These are phyloP conservation scores for Picocystis sp. DNA, from an alignment of 163 green algal genomes.

Conservation along the genomic window DNA sequence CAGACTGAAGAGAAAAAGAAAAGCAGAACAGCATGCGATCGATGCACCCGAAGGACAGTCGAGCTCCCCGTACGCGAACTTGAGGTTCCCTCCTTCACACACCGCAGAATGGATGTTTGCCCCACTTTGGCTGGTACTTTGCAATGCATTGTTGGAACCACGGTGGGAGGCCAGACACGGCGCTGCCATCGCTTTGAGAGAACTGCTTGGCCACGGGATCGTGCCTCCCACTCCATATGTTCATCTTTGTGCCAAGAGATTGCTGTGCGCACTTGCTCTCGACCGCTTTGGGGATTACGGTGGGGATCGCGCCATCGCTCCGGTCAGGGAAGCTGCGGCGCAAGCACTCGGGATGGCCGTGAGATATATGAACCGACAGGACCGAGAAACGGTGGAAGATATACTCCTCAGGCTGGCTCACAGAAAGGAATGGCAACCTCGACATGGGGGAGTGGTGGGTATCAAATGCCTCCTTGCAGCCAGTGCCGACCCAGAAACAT, in stretches of 20 bases:
- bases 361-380: conserved; percentile 4
- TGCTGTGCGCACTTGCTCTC: conserved; percentile 81
- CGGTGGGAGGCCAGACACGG: conserved; percentile 81
- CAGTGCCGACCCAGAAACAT: neutral
- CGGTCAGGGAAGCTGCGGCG: conserved; percentile 85
- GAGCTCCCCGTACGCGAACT: too few species aligned
- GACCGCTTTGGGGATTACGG: conserved; percentile 35
- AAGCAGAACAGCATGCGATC: too few species aligned
- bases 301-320: conserved; percentile 42
- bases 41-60: too few species aligned
- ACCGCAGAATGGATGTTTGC: too few species aligned
- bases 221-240: conserved; percentile 26
- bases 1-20: too few species aligned
- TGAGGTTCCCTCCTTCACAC: too few species aligned
- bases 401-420: conserved; percentile 35
- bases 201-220: conserved; percentile 44
- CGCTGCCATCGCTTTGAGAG: conserved; percentile 63
- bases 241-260: conserved; percentile 10
- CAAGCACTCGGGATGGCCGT: conserved; percentile 69
- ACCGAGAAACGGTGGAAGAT: conserved; percentile 24
- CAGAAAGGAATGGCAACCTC: conserved; percentile 46
- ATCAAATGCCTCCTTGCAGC: conserved; percentile 81
- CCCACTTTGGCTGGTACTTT: conserved; percentile 15
- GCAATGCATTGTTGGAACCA: conserved; percentile 48
- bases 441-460: conserved; percentile 58